Evolutionary conservation across 768 basidiomycete genomes (phyloP), one percentile per base, ranked within the genome.

Genomic region (Mycena alexandri): DNA sequence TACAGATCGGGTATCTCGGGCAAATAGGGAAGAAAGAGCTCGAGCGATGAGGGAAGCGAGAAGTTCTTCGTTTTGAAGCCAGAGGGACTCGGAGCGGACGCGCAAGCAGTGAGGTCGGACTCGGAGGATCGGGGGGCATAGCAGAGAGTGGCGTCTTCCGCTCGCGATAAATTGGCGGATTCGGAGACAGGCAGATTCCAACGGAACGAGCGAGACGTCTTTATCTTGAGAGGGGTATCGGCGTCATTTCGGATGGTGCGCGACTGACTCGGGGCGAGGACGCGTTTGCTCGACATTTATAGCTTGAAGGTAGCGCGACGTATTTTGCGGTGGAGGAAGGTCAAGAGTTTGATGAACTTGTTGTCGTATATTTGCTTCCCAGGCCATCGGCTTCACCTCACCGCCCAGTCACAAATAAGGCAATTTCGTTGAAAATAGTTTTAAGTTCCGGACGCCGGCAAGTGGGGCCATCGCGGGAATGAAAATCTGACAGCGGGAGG

Each of bases 1-100:
- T 58, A 64, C 65, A 62, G 68, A 42, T 71, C 70, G 6, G 70
- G 70, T 16, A 71, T 71, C 38, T 71, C 70, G 14, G 70, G 70
- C 25, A 71, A n/a, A 7, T 71, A 19, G 34, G 53, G 47, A 16
- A 71, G 46, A 13, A 52, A 17, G 9, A 67, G 46, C 14, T 38
- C 48, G 0, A 66, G 22, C 33, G 57, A 61, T 3, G 61, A 46
- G 29, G 69, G 36, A 29, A 44, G 24, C 8, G 16, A 8, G 38
- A n/a, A 34, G 46, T 17, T 51, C 50, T 63, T 61, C 13, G 47
- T 48, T 14, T 63, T 44, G 43, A 71, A 24, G 44, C 44, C 46
- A 53, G 66, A 68, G 29, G 58, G 38, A 14, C 38, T 38, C 14
- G 38, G 19, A 24, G 50, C 36, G 6, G 70, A 71, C 13, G 63